Evolutionary conservation across 1,284 basidiomycete species (phyloP).

Genomic region (Cutaneotrichosporon mucoides): DNA sequence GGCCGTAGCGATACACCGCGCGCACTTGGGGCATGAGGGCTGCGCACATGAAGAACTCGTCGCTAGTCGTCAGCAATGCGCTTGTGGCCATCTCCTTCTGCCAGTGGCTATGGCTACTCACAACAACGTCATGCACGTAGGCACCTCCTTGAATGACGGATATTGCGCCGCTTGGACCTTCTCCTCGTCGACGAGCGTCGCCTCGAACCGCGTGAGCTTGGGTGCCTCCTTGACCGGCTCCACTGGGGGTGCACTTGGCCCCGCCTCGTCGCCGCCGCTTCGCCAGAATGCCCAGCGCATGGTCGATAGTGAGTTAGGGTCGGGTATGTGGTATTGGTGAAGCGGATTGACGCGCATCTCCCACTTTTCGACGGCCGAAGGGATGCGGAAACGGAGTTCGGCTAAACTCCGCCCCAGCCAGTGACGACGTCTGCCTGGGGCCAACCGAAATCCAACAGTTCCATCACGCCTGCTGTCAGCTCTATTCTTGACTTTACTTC

Average conservation of each 20-base stretch:
- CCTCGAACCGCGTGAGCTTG: conserved; percentile 31
- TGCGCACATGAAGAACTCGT: conserved; percentile 73
- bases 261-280: conserved; percentile 3
- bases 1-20: conserved; percentile 80
- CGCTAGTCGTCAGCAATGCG: conserved; percentile 40
- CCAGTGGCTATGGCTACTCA: conserved; percentile 24
- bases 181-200: conserved; percentile 41
- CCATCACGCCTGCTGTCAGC: too few relatives aligned
- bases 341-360: too few relatives aligned
- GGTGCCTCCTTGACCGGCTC: conserved; percentile 11
- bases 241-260: neutral
- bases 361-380: neutral
- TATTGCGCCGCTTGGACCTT: conserved; percentile 50
- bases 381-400: too few relatives aligned
- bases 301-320: neutral
- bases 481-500: neutral
- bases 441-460: neutral
- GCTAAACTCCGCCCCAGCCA: neutral
- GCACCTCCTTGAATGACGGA: conserved; percentile 72
- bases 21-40: conserved; percentile 77
- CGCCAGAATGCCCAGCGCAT: conserved; percentile 16
- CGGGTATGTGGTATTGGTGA: too few relatives aligned
- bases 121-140: conserved; percentile 70
- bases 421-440: neutral
- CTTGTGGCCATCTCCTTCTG: too few relatives aligned